phyloP scores from a whole-genome alignment of 1,284 basidiomycete genomes.

The Mycosarcoma maydis region DNA sequence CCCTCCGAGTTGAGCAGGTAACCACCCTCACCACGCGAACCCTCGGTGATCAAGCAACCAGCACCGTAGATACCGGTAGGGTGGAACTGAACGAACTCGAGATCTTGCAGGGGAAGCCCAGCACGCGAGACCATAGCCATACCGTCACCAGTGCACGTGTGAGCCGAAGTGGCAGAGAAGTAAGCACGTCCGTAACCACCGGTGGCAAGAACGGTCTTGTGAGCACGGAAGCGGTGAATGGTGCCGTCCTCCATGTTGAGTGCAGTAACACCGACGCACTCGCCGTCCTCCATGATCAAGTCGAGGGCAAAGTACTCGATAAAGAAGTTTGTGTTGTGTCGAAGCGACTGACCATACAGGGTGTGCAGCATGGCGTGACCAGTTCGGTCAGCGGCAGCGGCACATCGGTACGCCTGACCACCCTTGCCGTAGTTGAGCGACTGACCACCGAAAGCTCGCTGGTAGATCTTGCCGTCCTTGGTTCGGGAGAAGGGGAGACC shows the following conservation, averaged over 20 bases:
- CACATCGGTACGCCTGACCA: constrained; percentile 98
- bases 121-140: constrained; percentile 98
- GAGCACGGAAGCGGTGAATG: constrained; percentile 95
- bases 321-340: constrained; percentile 99
- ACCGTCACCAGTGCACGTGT: constrained; percentile 98
- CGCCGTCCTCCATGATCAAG: constrained; percentile 97
- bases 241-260: constrained; percentile 99
- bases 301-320: constrained; percentile 98
- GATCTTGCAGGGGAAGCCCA: constrained; percentile 94
- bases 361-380: constrained; percentile 98
- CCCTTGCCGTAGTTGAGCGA: constrained; percentile 97
- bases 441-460: constrained; percentile 98
- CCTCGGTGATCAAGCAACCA: constrained; percentile 98
- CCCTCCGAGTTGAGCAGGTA: constrained; percentile 98
- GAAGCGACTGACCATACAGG: constrained; percentile 97
- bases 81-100: constrained; percentile 99
- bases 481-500: constrained; percentile 99
- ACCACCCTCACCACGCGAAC: constrained; percentile 98
- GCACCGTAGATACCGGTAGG: constrained; percentile 99
- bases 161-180: constrained; percentile 98
- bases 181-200: constrained; percentile 98
- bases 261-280: constrained; percentile 98
- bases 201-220: constrained; percentile 98
- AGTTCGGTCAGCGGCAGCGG: constrained; percentile 97
- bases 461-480: constrained; percentile 99